Conservation (phyloP, 2,329 filamentous ascomycete genomes). For the Diplodia seriata region DNA sequence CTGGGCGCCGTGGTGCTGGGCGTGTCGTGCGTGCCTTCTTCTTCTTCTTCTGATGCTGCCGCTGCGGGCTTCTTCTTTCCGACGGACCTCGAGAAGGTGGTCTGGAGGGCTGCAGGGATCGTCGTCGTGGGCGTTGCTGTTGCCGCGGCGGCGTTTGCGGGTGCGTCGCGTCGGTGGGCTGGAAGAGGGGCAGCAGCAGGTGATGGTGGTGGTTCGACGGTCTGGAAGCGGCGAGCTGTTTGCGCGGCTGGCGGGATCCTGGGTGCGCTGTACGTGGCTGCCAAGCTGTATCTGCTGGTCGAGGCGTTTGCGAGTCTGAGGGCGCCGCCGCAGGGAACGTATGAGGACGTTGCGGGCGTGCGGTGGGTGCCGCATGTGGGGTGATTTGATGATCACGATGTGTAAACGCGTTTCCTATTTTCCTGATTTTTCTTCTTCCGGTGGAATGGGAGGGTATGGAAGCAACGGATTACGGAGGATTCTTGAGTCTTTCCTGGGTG, state of each 20-base stretch:
- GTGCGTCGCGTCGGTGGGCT: not conserved
- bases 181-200: not conserved
- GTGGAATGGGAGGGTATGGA: not conserved
- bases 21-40: slow-evolving; percentile 8
- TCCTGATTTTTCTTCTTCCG: not conserved
- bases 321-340: slow-evolving; percentile 16
- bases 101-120: slow-evolving; percentile 35
- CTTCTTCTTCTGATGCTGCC: not conserved
- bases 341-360: slow-evolving; percentile 18
- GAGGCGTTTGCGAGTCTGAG: slow-evolving; percentile 32
- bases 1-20: slow-evolving; percentile 1
- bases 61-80: slow-evolving; percentile 34
- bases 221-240: not conserved
- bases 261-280: not conserved
- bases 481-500: not conserved
- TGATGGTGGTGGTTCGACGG: no score
- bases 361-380: slow-evolving; percentile 31
- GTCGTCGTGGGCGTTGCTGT: not conserved
- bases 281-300: slow-evolving; percentile 17
- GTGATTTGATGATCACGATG: slow-evolving; percentile 3
- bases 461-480: not conserved
- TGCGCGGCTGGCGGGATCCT: not conserved
- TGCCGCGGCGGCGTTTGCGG: not conserved
- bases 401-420: not conserved
- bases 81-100: slow-evolving; percentile 35